These are phyloP conservation scores for Paramecium caudatum DNA, from an alignment of 73 alveolate genomes.

Conservation along the genomic window DNA sequence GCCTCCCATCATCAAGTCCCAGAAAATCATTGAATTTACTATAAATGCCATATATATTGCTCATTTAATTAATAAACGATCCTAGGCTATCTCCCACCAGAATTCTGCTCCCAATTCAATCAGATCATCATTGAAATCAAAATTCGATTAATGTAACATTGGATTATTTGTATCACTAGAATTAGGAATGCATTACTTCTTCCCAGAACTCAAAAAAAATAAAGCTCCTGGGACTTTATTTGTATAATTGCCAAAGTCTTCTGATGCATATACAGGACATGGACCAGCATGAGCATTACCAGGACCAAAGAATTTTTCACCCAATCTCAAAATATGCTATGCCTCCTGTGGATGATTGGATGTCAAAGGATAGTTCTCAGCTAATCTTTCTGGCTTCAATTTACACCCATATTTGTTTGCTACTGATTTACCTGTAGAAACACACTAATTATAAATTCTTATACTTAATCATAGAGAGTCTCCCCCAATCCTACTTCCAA, in stretches of 20 bases:
- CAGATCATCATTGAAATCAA: slow-evolving; percentile 84
- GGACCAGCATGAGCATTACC: slow-evolving; percentile 73
- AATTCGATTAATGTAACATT: slow-evolving; percentile 77
- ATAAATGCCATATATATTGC: slow-evolving; percentile 41
- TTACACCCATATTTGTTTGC: slow-evolving; percentile 24
- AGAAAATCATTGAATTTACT: slow-evolving; percentile 34
- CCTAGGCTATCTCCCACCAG: slow-evolving; percentile 70
- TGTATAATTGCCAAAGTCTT: slow-evolving; percentile 83
- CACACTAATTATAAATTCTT: slow-evolving; percentile 17
- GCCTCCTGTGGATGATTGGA: slow-evolving; percentile 77
- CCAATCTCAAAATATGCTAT: slow-evolving; percentile 78
- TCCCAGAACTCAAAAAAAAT: slow-evolving; percentile 80
- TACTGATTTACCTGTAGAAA: background rate
- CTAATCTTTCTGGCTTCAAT: background rate
- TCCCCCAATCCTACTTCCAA: slow-evolving; percentile 75
- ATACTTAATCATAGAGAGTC: slow-evolving; percentile 56
- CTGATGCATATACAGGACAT: slow-evolving; percentile 84
- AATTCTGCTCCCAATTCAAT: slow-evolving; percentile 77
- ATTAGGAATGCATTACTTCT: background rate
- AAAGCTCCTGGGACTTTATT: slow-evolving; percentile 84
- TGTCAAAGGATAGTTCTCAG: slow-evolving; percentile 74
- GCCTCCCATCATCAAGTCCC: background rate
- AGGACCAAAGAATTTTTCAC: slow-evolving; percentile 73
- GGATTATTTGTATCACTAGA: slow-evolving; percentile 71
- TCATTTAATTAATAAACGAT: slow-evolving; percentile 74